phyloP scores from a whole-genome alignment of 768 basidiomycete genomes.

The Leccinum imitatum region DNA sequence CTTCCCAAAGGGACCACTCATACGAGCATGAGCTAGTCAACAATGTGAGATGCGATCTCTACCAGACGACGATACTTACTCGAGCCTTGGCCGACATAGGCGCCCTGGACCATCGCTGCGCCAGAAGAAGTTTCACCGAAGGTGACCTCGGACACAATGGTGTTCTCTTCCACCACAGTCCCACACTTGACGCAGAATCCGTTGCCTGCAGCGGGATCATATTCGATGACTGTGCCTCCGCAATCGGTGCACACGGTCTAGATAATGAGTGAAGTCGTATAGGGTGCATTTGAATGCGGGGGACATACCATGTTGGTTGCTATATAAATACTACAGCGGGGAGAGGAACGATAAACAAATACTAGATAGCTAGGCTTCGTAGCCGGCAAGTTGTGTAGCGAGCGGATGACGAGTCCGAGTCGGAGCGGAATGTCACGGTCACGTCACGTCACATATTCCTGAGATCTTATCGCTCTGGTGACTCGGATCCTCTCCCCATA shows the following conservation, averaged over 20 bases:
- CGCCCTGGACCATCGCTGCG: constrained; percentile 93
- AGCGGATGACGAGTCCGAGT: background rate
- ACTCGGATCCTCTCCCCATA: background rate
- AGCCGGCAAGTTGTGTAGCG: background rate
- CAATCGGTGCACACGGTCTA: constrained; percentile 73
- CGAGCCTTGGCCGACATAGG: constrained; percentile 86
- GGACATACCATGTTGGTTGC: constrained; percentile 19
- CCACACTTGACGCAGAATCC: constrained; percentile 86
- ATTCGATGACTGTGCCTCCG: constrained; percentile 82
- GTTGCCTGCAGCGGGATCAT: constrained; percentile 80
- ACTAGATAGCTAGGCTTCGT: background rate
- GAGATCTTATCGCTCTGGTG: constrained; percentile 8
- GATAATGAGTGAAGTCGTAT: constrained; percentile 1
- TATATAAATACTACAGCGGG: background rate
- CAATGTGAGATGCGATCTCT: background rate
- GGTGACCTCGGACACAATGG: constrained; percentile 89
- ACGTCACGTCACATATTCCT: constrained; percentile 14
- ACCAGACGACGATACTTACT: constrained; percentile 54
- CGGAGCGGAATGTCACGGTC: constrained; percentile 2
- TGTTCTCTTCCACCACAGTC: constrained; percentile 89
- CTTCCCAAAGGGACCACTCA: constrained; percentile 81
- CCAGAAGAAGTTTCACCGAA: constrained; percentile 94
- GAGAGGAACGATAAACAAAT: background rate
- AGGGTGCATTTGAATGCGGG: background rate
- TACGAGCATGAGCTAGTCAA: constrained; percentile 69